Base-by-base conservation (phyloP, 768 basidiomycete genomes). In the Suillus alpinus region DNA sequence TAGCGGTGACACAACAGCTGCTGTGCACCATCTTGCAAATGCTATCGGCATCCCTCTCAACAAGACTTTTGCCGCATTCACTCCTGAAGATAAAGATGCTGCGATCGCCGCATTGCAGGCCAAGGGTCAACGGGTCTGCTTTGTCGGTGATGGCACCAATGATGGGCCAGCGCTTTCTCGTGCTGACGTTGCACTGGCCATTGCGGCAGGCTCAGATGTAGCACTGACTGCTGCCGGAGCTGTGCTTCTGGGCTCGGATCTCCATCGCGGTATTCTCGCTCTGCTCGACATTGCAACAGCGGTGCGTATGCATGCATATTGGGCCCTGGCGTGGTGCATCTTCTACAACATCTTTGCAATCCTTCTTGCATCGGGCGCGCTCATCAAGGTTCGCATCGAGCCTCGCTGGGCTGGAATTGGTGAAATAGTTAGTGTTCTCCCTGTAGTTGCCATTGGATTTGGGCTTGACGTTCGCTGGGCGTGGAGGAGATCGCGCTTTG, bases 71-170 rank as follows among this genome's bases (percentile, higher is more conserved):
- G 81, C 81, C 1, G 75, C 74, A 4, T 82, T 81, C 40, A 69
- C 80, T 6, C 84, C 84, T 1, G 75, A 76, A 8, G 80, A 77
- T 50, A 85, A 86, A 69, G 72, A 74, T 12, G 67, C 63, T 14
- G 73, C 69, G 57, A 68, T 78, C 56, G 67, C 63, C 29, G 59
- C 58, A 47, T 68, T 77, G 37, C 67, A 72, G 51, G 63, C 64
- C 20, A 46, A 63, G 53, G 62, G 68, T 56, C 53, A 58, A 18
- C 67, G 69, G 10, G 81, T 82, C 3, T 66, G 76, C 43, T 82
- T 83, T 71, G 71, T 78, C 34, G 80, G 80, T 40, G 84, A 86
- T 67, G 85, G 85, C 14, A 76, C 82, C 26, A 85, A 85, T 68
- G 83, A 85, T 67, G 72, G 80, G 4, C 73, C 76, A 16, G 79